phyloP scores from a whole-genome alignment of 306 rosid species.

The Cucumis hystrix region DNA sequence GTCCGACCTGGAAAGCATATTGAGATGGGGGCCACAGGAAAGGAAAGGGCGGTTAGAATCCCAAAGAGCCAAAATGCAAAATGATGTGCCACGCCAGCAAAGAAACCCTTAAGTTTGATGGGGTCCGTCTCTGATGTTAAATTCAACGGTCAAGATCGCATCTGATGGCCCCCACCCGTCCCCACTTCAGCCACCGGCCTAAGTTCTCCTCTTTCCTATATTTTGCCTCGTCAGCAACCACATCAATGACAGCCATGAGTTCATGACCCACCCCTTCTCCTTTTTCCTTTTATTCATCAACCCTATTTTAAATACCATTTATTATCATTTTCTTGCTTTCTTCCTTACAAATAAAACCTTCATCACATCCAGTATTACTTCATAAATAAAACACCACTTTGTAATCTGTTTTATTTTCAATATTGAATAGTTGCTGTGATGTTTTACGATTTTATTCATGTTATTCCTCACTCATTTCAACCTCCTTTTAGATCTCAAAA shows the following conservation, averaged over 20 bases:
- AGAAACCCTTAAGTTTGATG: conserved; percentile 3
- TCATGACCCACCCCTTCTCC: too few relatives aligned
- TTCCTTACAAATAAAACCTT: too few relatives aligned
- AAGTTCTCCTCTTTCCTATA: not conserved
- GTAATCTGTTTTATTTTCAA: too few relatives aligned
- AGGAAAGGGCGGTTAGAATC: not conserved
- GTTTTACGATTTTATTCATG: too few relatives aligned
- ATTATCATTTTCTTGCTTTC: too few relatives aligned
- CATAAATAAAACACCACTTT: too few relatives aligned
- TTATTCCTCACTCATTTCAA: too few relatives aligned
- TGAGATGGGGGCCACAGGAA: conserved; percentile 24
- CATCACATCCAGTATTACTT: too few relatives aligned
- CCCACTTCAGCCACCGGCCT: not conserved
- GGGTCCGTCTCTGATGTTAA: conserved; percentile 14
- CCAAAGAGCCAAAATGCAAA: conserved; percentile 18
- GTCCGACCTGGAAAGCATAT: conserved; percentile 46
- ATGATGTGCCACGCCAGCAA: conserved; percentile 24
- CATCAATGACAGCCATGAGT: not conserved
- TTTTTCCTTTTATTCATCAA: not conserved
- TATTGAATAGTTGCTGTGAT: too few relatives aligned
- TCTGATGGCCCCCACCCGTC: not conserved
- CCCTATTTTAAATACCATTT: not conserved
- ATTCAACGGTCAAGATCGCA: not conserved
- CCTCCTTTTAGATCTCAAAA: too few relatives aligned
- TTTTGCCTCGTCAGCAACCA: conserved; percentile 1